These are phyloP conservation scores for Xylariaceae sp. DNA, from an alignment of 2,329 filamentous ascomycete species.

Conservation along the genomic window DNA sequence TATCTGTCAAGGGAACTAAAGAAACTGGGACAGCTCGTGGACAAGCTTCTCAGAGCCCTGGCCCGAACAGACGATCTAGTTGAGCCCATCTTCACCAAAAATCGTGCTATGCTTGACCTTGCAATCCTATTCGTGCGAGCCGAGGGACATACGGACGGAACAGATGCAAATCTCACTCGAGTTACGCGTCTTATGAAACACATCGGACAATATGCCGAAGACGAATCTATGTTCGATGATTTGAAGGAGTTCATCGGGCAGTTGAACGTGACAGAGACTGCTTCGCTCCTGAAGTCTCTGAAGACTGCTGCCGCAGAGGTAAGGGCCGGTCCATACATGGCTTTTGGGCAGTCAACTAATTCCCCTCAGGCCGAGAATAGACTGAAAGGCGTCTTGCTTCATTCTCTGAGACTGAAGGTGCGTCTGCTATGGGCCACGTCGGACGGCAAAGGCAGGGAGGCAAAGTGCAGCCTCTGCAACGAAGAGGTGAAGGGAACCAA, in stretches of 20 bases:
- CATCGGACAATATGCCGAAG: constrained; percentile 27
- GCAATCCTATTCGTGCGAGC: not conserved
- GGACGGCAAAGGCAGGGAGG: not conserved
- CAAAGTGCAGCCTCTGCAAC: constrained; percentile 13
- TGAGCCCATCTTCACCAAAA: constrained; percentile 10
- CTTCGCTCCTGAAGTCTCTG: not conserved
- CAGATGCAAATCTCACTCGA: not conserved
- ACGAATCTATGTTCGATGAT: constrained; percentile 39
- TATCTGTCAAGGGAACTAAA: constrained; percentile 14
- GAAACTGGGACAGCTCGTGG: constrained; percentile 7
- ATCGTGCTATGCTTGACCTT: constrained; percentile 2
- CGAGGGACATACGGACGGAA: not conserved
- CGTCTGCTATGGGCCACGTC: constrained; percentile 13
- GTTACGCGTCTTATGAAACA: constrained; percentile 27
- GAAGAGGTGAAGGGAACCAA: not conserved
- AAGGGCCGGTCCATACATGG: constrained; percentile 2
- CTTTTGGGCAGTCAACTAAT: constrained; percentile 1
- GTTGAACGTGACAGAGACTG: constrained; percentile 30
- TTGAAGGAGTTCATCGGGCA: constrained; percentile 36
- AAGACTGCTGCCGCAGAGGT: constrained; percentile 20
- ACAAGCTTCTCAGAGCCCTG: constrained; percentile 9
- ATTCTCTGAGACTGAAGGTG: constrained; percentile 9
- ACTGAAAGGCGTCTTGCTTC: constrained; percentile 7
- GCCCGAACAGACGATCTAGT: constrained; percentile 2
- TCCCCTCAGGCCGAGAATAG: constrained; percentile 7